Percentiles rank a stretch among this genome's conserved stretches.
phyloP scores from a whole-genome alignment of 148 eudicot genomes.

The Salicornia ramosissima region DNA sequence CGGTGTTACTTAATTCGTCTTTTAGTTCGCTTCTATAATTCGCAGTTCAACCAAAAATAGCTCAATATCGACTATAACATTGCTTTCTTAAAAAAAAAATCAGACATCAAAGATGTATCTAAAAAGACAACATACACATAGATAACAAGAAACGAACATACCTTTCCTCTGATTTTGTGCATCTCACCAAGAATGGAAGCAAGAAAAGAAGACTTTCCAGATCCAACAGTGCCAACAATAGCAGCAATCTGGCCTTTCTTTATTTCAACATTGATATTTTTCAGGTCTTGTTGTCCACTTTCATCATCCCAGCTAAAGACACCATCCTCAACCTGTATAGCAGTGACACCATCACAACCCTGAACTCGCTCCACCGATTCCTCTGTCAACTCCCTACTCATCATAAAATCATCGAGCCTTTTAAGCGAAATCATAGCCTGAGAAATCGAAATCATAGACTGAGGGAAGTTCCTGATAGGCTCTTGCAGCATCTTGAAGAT shows the following conservation, averaged over 20 bases:
- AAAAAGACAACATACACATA: not conserved
- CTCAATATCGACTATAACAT: no score
- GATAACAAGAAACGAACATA: constrained; percentile 14
- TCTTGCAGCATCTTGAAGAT: constrained; percentile 76
- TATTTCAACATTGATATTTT: constrained; percentile 49
- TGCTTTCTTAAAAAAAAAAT: no score
- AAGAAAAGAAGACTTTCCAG: constrained; percentile 87
- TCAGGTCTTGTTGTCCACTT: constrained; percentile 41
- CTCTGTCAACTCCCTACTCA: constrained; percentile 62
- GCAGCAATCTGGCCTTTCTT: constrained; percentile 83
- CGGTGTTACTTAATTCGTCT: no score
- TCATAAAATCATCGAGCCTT: constrained; percentile 73
- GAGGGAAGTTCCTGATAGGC: constrained; percentile 87
- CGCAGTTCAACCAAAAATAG: no score
- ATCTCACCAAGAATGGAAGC: constrained; percentile 89
- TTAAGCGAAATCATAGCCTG: constrained; percentile 80
- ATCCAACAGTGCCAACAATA: constrained; percentile 88
- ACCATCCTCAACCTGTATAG: constrained; percentile 64
- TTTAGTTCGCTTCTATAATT: no score
- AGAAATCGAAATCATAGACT: constrained; percentile 82
- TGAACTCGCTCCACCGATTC: constrained; percentile 55
- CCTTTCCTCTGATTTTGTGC: constrained; percentile 84
- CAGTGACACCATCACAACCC: constrained; percentile 44
- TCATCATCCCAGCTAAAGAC: constrained; percentile 87
- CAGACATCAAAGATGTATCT: no score